Evolutionary conservation across 345 rosid genomes (phyloP), one percentile per base, ranked within the genome.

Genomic region (Eucalyptus regnans): DNA sequence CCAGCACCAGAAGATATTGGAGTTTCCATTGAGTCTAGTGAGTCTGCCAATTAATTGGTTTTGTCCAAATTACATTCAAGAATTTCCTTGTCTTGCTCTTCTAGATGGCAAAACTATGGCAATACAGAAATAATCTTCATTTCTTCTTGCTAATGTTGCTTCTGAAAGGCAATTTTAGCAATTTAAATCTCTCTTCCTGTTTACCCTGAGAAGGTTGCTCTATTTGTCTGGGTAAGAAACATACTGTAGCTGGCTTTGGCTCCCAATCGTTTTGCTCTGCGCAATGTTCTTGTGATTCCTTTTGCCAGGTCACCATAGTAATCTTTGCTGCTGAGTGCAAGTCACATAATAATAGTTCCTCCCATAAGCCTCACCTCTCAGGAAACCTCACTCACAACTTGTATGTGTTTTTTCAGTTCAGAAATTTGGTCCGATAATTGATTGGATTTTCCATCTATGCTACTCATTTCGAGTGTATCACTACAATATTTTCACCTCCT

Each of bases 321-420:
- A 92, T 97, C 87, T 94, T 92, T 93, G 93, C 91, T 91, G 87
- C 92, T 91, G 99, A 97, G n/a, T 90, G 95, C 92, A 95, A 88
- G 89, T 92, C 99, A 12, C 31, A 68, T 31, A 89, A 87, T 94
- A 92, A 91, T 89, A 50, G 94, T 91, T 95, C 99, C 89, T 97
- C 99, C 86, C 89, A 93, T 37, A 97, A 95, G 94, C 95, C 99
- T 89, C 96, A 94, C 88, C 87, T 96, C 87, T 93, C 93, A 15
- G 96, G 98, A 93, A 95, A 94, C 93, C 90, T 94, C 88, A 89
- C 95, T 80, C 90, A 96, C 87, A 99, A 97, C 95, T 97, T 98
- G 99, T 96, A 93, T 80, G 66, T 86, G 7, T 85, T 54, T 49
- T 7, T 0, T 20, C 83, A 76, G 0, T 37, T 37, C 64, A 54